Percentiles rank a stretch among this genome's conserved stretches.
phyloP scores from a whole-genome alignment of 2,329 filamentous ascomycete genomes.

The Botrytis deweyae region DNA sequence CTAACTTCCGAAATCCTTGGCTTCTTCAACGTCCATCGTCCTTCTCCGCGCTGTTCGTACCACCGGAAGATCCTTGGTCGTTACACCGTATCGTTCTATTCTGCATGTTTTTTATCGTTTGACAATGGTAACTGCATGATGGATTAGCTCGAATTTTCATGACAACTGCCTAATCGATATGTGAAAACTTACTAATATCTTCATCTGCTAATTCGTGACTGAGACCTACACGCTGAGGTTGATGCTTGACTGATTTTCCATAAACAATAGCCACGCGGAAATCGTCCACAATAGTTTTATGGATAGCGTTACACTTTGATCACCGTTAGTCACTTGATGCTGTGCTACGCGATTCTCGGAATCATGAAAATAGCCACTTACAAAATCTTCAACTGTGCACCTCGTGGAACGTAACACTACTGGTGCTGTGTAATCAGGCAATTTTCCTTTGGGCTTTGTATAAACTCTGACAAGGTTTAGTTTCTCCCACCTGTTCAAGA shows the following conservation, averaged over 20 bases:
- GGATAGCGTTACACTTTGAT: constrained; percentile 89
- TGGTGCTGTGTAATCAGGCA: constrained; percentile 87
- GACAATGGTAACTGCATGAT: constrained; percentile 56
- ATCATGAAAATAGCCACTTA: constrained; percentile 51
- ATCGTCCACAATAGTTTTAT: constrained; percentile 91
- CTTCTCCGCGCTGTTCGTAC: constrained; percentile 5
- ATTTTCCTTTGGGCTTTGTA: constrained; percentile 94
- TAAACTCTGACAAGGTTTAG: constrained; percentile 89
- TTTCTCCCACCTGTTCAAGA: constrained; percentile 73
- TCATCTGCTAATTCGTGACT: constrained; percentile 91
- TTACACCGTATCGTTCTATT: constrained; percentile 8
- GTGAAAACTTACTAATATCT: constrained; percentile 65
- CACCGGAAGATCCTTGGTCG: constrained; percentile 15
- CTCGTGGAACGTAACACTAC: constrained; percentile 81
- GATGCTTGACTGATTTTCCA: constrained; percentile 97
- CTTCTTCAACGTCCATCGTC: neutral
- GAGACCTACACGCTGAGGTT: constrained; percentile 92
- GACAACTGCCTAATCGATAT: neutral
- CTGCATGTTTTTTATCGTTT: constrained; percentile 53
- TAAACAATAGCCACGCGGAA: constrained; percentile 97
- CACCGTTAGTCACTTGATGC: constrained; percentile 24
- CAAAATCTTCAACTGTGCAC: constrained; percentile 95
- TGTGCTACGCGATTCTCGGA: constrained; percentile 10
- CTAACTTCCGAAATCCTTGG: neutral
- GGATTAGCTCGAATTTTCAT: constrained; percentile 1